Percentiles rank a stretch among this genome's conserved stretches.
phyloP scores from a whole-genome alignment of 257 asterid species.

The Fraxinus cuspidata region DNA sequence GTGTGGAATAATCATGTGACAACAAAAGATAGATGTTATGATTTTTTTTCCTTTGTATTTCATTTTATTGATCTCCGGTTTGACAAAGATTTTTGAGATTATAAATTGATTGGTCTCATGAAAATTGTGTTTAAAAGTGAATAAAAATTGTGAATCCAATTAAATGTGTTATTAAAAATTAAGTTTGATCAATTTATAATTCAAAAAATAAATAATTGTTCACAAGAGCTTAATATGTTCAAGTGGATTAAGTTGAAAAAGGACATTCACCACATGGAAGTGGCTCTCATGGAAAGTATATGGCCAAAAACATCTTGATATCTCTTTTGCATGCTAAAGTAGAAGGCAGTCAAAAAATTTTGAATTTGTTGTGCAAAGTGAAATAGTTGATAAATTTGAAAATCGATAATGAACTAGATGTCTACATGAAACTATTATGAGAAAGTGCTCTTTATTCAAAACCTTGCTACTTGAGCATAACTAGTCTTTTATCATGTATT shows the following conservation, averaged over 20 bases:
- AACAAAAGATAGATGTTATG: background rate
- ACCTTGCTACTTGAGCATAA: background rate
- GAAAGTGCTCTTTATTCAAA: background rate
- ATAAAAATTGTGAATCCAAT: no score
- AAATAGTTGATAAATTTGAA: background rate
- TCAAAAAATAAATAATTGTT: no score
- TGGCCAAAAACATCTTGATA: background rate
- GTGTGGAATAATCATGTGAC: background rate
- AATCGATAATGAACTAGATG: background rate
- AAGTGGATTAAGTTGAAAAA: background rate
- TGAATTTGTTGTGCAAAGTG: background rate
- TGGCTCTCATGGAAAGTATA: background rate
- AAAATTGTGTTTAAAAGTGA: no score
- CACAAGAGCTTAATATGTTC: background rate
- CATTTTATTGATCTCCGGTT: background rate
- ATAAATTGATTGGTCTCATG: no score
- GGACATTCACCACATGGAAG: background rate
- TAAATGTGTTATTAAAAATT: background rate
- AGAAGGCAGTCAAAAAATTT: background rate
- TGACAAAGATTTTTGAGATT: no score
- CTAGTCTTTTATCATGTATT: background rate
- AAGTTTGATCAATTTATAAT: no score
- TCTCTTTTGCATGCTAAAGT: background rate
- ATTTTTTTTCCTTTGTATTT: background rate
- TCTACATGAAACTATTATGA: background rate